Percentiles rank a stretch among this genome's conserved stretches.
Evolutionary conservation across 495 filamentous ascomycete species (phyloP).

Genomic region (Aspergillus taichungensis): DNA sequence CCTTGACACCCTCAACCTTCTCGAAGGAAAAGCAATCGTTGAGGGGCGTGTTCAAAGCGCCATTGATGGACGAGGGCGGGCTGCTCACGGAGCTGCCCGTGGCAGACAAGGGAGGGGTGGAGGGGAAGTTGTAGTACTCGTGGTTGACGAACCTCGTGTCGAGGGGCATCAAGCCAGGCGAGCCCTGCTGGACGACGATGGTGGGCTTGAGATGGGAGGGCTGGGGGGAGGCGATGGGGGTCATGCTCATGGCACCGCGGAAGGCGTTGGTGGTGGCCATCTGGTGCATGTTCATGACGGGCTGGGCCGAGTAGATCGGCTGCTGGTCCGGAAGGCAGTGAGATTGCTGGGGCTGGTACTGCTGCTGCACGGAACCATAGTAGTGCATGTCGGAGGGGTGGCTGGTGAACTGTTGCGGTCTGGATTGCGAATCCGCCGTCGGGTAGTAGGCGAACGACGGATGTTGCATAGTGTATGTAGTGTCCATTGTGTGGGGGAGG

Average conservation of each 20-base stretch:
- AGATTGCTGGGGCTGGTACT: conserved; percentile 30
- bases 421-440: conserved; percentile 62
- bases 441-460: conserved; percentile 89
- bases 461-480: conserved; percentile 52
- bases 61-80: conserved; percentile 67
- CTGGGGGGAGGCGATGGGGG: conserved; percentile 71
- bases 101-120: conserved; percentile 81
- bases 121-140: conserved; percentile 68
- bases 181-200: conserved; percentile 62
- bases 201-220: conserved; percentile 65
- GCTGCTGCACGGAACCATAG: conserved; percentile 40
- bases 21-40: conserved; percentile 70
- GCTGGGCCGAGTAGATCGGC: conserved; percentile 27
- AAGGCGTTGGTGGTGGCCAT: conserved; percentile 56
- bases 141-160: conserved; percentile 65
- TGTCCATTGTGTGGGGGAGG: conserved; percentile 53
- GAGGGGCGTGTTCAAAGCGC: conserved; percentile 71
- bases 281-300: conserved; percentile 66
- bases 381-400: conserved; percentile 51
- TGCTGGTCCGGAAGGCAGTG: conserved; percentile 27
- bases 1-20: conserved; percentile 71
- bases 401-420: conserved; percentile 66
- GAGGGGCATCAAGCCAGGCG: conserved; percentile 62
- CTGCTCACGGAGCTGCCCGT: conserved; percentile 80
- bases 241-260: conserved; percentile 49